phyloP scores from a whole-genome alignment of 495 filamentous ascomycete genomes.

The Annulohypoxylon moriforme region DNA sequence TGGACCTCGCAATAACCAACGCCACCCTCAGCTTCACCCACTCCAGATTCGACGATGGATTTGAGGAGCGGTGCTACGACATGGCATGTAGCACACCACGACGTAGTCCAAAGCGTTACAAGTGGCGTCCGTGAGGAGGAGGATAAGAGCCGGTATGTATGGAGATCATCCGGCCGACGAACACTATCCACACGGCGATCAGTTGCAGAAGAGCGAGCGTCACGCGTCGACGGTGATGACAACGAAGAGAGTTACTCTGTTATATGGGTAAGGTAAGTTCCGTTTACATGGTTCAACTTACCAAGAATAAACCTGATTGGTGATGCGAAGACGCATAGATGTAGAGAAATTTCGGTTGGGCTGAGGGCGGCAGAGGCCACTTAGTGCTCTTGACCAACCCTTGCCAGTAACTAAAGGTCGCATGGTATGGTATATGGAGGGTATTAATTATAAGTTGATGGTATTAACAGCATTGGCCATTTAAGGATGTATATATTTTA shows the following conservation, averaged over 20 bases:
- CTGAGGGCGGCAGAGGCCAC: background rate
- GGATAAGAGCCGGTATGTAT: constrained; percentile 69
- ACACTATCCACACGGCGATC: constrained; percentile 52
- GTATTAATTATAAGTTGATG: background rate
- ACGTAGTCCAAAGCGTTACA: constrained; percentile 76
- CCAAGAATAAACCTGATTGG: constrained; percentile 61
- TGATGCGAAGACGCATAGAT: constrained; percentile 41
- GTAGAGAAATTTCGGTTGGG: constrained; percentile 43
- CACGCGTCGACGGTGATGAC: background rate
- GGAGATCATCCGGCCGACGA: constrained; percentile 69
- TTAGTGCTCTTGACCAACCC: background rate
- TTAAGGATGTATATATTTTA: too few relatives aligned
- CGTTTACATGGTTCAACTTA: constrained; percentile 47
- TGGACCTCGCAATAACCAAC: constrained; percentile 72
- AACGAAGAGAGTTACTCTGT: background rate
- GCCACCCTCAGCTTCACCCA: constrained; percentile 70
- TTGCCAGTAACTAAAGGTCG: background rate
- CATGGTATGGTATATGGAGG: background rate
- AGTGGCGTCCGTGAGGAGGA: constrained; percentile 68
- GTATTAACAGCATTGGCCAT: too few relatives aligned
- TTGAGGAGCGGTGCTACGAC: constrained; percentile 64
- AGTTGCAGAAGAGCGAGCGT: background rate
- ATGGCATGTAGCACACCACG: constrained; percentile 71
- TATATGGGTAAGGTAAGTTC: background rate
- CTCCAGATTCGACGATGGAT: constrained; percentile 63